Evolutionary conservation across 176 grass and related monocot species (phyloP), one percentile per base, ranked within the genome.

Genomic region (Pharus latifolius): DNA sequence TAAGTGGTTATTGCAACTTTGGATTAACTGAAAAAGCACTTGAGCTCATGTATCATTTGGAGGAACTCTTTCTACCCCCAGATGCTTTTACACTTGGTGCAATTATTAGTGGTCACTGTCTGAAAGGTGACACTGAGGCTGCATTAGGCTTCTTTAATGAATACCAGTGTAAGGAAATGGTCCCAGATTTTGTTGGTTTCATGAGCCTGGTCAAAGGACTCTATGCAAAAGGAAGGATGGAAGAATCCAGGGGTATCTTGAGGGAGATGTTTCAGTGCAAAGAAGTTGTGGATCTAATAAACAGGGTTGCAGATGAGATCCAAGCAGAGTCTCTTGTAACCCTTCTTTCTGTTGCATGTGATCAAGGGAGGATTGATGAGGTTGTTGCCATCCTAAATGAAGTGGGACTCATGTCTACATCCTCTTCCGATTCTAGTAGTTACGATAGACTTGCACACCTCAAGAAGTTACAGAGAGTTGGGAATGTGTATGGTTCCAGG

Each of bases 171-270:
- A 84, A 67, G 73, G 79, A 69, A 10, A 74, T 81, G 51, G 38
- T 61, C 46, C 92, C 92, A 72, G 84, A 91, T 83, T 96, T 91
- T 73, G 74, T 96, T 16, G 92, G 92, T 54, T 96, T 88, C 35
- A 64, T 91, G 79, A 82, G 84, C 66, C 70, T 96, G 33, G 30
- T 86, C 23, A 86, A 86, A 80, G 92, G 88, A 62, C 74, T 96
- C 17, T 91, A 88, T 45, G 64, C 82, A 40, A 96, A 91, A 81
- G 92, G 92, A 81, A 96, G 92, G 80, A 78, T 88, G 79, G 92
- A 96, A 70, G 85, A 96, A 80, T 81, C 88, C 19, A 91, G 92
- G 70, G 73, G 55, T 38, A 88, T 96, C 41, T 66, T 96, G 60
- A 81, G 82, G 67, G 82, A 86, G 56, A 88, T 96, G 92, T 82